Evolutionary conservation across 1,284 basidiomycete genomes (phyloP).

Genomic region (Tausonia pullulans): DNA sequence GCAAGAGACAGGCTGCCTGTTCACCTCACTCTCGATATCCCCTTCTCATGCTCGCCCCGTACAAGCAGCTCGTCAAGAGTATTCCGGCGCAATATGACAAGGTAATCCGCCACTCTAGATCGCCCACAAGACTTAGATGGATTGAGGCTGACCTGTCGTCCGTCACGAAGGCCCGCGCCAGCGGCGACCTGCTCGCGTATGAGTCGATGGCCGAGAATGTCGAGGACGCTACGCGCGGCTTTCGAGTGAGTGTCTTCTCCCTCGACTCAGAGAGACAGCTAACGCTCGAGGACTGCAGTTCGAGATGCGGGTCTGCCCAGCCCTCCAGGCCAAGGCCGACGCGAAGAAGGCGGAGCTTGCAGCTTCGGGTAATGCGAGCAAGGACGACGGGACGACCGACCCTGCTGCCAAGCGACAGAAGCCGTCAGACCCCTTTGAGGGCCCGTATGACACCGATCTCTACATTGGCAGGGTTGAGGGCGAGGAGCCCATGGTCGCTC

Average conservation of each 20-base stretch:
- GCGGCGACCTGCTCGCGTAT: conserved; percentile 11
- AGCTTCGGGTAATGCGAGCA: background rate
- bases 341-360: background rate
- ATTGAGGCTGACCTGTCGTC: too few species aligned
- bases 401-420: conserved; percentile 6
- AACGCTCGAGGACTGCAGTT: background rate
- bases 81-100: conserved; percentile 10
- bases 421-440: conserved; percentile 12
- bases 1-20: too few species aligned
- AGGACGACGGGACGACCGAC: background rate
- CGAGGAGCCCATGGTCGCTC: conserved; percentile 14
- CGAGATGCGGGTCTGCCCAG: conserved; percentile 14
- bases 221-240: background rate
- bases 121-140: too few species aligned
- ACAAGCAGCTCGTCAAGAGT: conserved; percentile 4
- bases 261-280: background rate
- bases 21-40: too few species aligned
- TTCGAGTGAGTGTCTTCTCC: background rate
- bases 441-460: conserved; percentile 13
- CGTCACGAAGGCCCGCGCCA: background rate
- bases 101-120: background rate
- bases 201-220: conserved; percentile 10
- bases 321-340: conserved; percentile 10
- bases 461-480: conserved; percentile 14
- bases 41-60: conserved; percentile 3